Conservation (phyloP, 1,284 basidiomycete species). For the Naganishia sp. region DNA sequence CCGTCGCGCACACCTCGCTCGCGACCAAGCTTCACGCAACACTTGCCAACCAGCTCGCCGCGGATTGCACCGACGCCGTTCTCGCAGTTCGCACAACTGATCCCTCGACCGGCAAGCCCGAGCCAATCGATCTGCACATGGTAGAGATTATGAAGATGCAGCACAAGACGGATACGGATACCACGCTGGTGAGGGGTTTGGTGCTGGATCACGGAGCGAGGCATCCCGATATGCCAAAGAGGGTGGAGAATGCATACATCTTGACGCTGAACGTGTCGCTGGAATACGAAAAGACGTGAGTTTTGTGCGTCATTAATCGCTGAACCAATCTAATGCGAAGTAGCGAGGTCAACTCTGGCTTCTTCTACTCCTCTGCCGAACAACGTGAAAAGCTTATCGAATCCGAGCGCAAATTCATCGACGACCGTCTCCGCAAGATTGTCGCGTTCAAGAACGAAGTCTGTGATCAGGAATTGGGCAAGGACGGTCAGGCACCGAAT, state of each 20-base stretch:
- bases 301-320: constrained; percentile 35
- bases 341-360: constrained; percentile 98
- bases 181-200: constrained; percentile 91
- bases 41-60: constrained; percentile 84
- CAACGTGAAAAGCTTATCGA: constrained; percentile 99
- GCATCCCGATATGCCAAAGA: constrained; percentile 99
- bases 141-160: constrained; percentile 99
- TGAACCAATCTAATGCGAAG: not conserved
- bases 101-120: constrained; percentile 62
- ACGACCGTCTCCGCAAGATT: constrained; percentile 94
- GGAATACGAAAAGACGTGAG: constrained; percentile 99
- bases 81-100: constrained; percentile 64
- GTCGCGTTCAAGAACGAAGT: constrained; percentile 95
- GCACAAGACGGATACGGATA: constrained; percentile 96
- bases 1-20: constrained; percentile 91
- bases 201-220: constrained; percentile 89
- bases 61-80: constrained; percentile 94
- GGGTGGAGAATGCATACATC: constrained; percentile 94
- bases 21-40: constrained; percentile 85
- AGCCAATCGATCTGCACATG: constrained; percentile 99
- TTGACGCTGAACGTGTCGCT: constrained; percentile 96
- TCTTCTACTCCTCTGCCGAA: constrained; percentile 99
- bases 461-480: constrained; percentile 85
- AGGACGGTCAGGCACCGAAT: constrained; percentile 61
- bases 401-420: constrained; percentile 90